Evolutionary conservation across 1,139 yeast genomes (phyloP), one percentile per base, ranked within the genome.

Genomic region (Yamadazyma conglobata): DNA sequence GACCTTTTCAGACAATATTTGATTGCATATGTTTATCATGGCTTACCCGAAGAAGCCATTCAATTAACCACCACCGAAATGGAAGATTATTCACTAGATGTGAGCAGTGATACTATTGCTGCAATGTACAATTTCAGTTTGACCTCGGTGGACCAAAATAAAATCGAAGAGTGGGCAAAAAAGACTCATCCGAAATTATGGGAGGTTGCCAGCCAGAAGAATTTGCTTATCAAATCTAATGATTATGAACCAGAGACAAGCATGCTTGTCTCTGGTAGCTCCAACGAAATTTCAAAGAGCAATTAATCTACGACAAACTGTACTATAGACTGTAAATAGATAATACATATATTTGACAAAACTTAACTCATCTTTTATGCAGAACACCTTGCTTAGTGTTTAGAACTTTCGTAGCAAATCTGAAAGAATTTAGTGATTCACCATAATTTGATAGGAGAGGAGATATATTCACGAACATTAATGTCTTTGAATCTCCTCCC

Each of bases 381-480:
- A n/a, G n/a, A n/a, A n/a, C n/a, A n/a, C 29, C 33, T 26, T 64
- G 46, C 33, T 68, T 70, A 0, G 85, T 79, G 25, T 62, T 60
- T 45, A 80, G 80, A 3, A 83, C 91, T 42, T 87, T 86, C 5
- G 88, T 75, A 1, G 97, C 98, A 65, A 91, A 91, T 32, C 97
- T 64, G 35, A 91, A 63, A 0, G 96, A 86, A 48, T 86, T 86
- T 15, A 89, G 48, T 0, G 95, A 82, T 51, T 91, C 98, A 42
- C 69, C 75, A 30, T 79, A 68, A 52, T 85, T 85, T 16, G 60
- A 60, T 14, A 54, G 56, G 29, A 73, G 58, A 4, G 96, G 89
- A 2, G 96, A 84, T 5, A 89, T 70, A 47, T 88, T 89, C 10
- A 88, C 96, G 66, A 91, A 83, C 96, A 91, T 88, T 37, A 91